phyloP scores from a whole-genome alignment of 495 filamentous ascomycete genomes.

The Xylaria palmicola region DNA sequence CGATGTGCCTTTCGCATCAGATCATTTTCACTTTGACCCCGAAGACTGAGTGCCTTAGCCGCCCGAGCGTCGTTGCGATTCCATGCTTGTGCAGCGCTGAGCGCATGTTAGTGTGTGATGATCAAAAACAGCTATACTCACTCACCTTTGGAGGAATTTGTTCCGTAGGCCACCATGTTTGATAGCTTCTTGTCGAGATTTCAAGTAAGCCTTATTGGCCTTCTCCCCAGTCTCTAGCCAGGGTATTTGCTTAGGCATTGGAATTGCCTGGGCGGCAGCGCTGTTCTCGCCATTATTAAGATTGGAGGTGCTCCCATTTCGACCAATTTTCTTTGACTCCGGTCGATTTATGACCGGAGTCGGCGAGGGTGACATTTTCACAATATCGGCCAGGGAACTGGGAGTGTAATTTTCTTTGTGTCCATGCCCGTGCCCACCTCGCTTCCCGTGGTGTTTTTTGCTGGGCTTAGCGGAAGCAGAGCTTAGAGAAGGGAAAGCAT shows the following conservation, averaged over 20 bases:
- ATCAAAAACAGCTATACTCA: neutral
- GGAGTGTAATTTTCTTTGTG: conserved; percentile 68
- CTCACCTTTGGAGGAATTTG: conserved; percentile 93
- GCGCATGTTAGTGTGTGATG: conserved; percentile 24
- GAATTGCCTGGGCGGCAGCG: conserved; percentile 76
- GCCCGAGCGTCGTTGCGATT: conserved; percentile 96
- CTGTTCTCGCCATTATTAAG: conserved; percentile 71
- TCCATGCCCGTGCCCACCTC: conserved; percentile 71
- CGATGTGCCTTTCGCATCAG: conserved; percentile 96
- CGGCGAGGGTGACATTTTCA: conserved; percentile 74
- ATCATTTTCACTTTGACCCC: conserved; percentile 94
- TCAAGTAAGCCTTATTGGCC: conserved; percentile 91
- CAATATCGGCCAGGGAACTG: conserved; percentile 88
- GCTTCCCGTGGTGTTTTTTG: conserved; percentile 90
- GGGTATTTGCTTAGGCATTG: conserved; percentile 85
- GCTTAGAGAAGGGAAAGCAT: conserved; percentile 93
- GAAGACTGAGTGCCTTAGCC: conserved; percentile 88
- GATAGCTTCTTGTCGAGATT: conserved; percentile 89
- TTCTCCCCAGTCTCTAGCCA: conserved; percentile 95
- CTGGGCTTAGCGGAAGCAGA: conserved; percentile 72
- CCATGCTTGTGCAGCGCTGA: conserved; percentile 98
- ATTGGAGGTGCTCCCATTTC: conserved; percentile 54
- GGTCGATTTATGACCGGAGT: conserved; percentile 42
- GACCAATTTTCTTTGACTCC: conserved; percentile 50
- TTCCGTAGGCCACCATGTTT: conserved; percentile 94